Evolutionary conservation across 2,329 filamentous ascomycete species (phyloP), one percentile per base, ranked within the genome.

Genomic region (Sporothrix pallida): DNA sequence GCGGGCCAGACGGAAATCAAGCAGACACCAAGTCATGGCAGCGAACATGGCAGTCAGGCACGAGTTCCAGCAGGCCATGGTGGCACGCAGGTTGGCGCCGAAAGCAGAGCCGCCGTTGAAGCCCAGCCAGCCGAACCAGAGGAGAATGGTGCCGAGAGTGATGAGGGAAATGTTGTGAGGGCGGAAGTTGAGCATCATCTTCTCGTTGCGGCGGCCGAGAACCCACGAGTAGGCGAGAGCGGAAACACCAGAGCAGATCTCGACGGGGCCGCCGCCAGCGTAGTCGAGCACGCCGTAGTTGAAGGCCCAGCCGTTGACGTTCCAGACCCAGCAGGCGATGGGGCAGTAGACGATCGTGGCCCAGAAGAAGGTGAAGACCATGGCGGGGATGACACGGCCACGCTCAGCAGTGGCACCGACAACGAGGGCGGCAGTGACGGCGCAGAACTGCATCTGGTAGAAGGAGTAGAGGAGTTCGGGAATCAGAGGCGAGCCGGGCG

Each of bases 171-270:
- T 96, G 86, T 99, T 99, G 87, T 99, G 96, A 20, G 96, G 96
- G 78, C 96, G 93, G 89, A 98, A 98, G 88, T 98, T 98, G 84
- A 98, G 90, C 93, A 98, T 98, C 94, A 98, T 98, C 86, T 94
- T 96, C 86, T 98, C 95, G 85, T 98, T 96, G 78, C 96, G 94
- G 80, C 94, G 93, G 78, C 96, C 96, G 75, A 99, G 92, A 52
- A 98, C 91, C 93, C 93, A 92, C 2, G 95, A 97, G 86, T 98
- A 99, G 77, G 96, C 96, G 65, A 98, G 87, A 44, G 95, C 96
- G 60, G 94, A 96, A 84, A 97, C 87, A 81, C 96, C 96, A 74
- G 96, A 98, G 75, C 90, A 93, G 79, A 99, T 98, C 84, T 99
- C 96, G 87, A 99, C 96, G 78, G 96, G 96, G 71, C 95, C 95